phyloP scores from a whole-genome alignment of 441 rosid species.

The Brassica balearica region DNA sequence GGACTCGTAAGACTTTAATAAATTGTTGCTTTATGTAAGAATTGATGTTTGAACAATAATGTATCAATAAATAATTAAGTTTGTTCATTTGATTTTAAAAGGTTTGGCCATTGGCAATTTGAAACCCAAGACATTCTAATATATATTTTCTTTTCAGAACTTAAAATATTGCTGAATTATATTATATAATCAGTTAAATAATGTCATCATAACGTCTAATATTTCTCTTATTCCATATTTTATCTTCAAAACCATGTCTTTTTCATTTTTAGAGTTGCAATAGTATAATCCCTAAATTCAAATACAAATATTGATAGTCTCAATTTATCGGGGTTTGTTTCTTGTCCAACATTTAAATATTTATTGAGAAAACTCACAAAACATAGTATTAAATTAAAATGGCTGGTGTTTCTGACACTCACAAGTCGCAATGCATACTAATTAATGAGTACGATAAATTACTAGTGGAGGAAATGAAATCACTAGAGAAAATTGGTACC shows the following conservation, averaged over 20 bases:
- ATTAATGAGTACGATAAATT: neutral
- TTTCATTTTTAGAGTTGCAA: neutral
- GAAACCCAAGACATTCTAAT: neutral
- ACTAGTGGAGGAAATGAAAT: neutral
- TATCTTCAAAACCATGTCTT: neutral
- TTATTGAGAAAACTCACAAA: neutral
- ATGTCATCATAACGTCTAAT: neutral
- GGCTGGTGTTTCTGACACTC: neutral
- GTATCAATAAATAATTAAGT: neutral
- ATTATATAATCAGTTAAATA: neutral
- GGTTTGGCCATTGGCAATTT: neutral
- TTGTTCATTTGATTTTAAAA: neutral
- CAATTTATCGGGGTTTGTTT: neutral
- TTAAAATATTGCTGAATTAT: neutral
- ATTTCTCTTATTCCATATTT: neutral
- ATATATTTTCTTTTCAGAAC: neutral
- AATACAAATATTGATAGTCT: neutral
- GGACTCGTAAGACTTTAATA: neutral
- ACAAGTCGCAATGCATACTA: neutral
- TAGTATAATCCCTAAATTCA: neutral
- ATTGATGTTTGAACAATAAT: neutral
- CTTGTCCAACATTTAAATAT: neutral
- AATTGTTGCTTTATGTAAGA: neutral
- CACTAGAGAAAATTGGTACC: neutral
- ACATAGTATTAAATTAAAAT: neutral